phyloP scores from a whole-genome alignment of 2,329 filamentous ascomycete genomes.

The Aspergillus vadensis region DNA sequence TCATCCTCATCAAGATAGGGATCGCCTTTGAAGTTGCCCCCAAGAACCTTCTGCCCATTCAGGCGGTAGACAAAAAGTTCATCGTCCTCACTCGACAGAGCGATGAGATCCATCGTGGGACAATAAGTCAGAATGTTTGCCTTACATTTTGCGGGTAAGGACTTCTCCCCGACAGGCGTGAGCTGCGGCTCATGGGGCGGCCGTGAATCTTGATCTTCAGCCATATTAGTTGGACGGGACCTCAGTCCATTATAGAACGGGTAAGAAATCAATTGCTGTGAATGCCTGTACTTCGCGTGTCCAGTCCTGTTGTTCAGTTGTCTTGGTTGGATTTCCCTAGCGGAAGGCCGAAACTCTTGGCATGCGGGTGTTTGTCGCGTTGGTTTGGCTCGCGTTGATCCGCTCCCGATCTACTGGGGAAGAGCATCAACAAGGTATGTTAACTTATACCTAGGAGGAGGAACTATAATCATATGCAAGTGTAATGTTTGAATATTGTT shows the following conservation, averaged over 20 bases:
- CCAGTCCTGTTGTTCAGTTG: conserved; percentile 1
- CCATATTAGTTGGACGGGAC: conserved; percentile 20
- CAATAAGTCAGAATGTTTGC: conserved; percentile 67
- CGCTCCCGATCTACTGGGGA: background rate
- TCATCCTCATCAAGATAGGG: conserved; percentile 48
- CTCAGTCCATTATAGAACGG: conserved; percentile 30
- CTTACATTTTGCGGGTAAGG: conserved; percentile 46
- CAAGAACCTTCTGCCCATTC: conserved; percentile 71
- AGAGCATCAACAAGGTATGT: background rate
- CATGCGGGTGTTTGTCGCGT: conserved; percentile 16
- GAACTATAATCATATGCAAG: background rate
- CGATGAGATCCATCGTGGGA: conserved; percentile 80
- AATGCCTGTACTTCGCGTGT: background rate
- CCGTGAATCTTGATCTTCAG: conserved; percentile 21
- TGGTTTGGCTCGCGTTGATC: conserved; percentile 4
- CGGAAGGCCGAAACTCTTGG: conserved; percentile 20
- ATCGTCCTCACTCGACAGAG: conserved; percentile 67
- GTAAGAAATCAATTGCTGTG: background rate
- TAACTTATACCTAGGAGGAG: background rate
- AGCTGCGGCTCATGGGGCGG: conserved; percentile 35
- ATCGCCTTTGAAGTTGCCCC: conserved; percentile 43
- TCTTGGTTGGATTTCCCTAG: conserved; percentile 14
- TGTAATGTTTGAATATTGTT: background rate
- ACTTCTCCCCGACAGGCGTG: conserved; percentile 44
- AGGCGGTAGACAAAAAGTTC: conserved; percentile 76